A percentile compares a stretch with the other conserved stretches of the same genome.
Conservation (phyloP, 2,329 filamentous ascomycete species). For the Scedosporium aurantiacum region DNA sequence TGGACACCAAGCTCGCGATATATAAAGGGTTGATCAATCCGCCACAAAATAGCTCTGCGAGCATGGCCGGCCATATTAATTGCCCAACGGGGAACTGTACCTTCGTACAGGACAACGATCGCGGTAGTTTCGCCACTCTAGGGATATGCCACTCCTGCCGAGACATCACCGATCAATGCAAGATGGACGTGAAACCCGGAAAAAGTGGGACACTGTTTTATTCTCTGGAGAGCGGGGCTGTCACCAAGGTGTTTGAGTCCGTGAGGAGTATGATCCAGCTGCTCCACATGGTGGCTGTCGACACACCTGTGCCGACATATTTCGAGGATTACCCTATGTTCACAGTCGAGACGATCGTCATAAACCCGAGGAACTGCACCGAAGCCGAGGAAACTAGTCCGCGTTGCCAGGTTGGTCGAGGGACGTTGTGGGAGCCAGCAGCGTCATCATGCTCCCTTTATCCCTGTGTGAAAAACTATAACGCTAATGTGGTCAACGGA, state of each 20-base stretch:
- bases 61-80: background rate
- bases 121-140: background rate
- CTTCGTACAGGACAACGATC: background rate
- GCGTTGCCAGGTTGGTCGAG: background rate
- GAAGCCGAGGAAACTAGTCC: background rate
- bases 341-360: background rate
- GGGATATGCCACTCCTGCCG: background rate
- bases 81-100: background rate
- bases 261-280: background rate
- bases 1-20: background rate
- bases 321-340: background rate
- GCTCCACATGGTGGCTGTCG: background rate
- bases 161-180: background rate
- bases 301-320: background rate
- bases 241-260: background rate
- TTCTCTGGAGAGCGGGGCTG: background rate
- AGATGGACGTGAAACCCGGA: background rate
- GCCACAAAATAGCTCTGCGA: background rate
- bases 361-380: background rate
- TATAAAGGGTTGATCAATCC: background rate
- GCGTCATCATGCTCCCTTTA: background rate
- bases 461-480: background rate
- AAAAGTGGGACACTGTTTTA: background rate
- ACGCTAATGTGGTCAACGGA: background rate
- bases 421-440: background rate